phyloP scores from a whole-genome alignment of 495 filamentous ascomycete species.

The Umbilicaria muhlenbergii region DNA sequence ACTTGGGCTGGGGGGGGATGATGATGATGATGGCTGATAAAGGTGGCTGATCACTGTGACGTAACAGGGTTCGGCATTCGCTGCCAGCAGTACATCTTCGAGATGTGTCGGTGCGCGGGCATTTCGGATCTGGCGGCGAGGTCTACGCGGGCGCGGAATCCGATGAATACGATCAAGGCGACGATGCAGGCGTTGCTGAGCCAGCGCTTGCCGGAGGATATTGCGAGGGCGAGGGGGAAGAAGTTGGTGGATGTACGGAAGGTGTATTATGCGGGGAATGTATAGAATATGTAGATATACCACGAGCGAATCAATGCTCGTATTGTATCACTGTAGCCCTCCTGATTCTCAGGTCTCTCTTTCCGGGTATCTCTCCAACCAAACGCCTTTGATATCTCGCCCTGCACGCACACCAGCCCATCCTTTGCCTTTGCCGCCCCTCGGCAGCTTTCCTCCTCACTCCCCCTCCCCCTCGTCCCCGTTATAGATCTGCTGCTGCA shows the following conservation, averaged over 20 bases:
- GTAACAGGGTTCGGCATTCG: slow-evolving; percentile 74
- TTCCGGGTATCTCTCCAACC: background rate
- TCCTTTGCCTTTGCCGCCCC: background rate
- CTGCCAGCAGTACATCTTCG: slow-evolving; percentile 78
- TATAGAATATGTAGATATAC: slow-evolving; percentile 16
- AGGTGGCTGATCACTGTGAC: background rate
- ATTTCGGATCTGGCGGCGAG: slow-evolving; percentile 72
- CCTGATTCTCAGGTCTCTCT: background rate
- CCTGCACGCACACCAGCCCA: background rate
- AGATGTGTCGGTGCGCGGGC: slow-evolving; percentile 72
- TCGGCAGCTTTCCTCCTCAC: slow-evolving; percentile 3
- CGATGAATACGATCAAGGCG: slow-evolving; percentile 94
- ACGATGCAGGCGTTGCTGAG: slow-evolving; percentile 62
- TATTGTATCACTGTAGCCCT: background rate
- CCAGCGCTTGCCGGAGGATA: slow-evolving; percentile 74
- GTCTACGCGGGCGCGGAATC: slow-evolving; percentile 67
- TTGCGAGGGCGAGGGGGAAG: slow-evolving; percentile 73
- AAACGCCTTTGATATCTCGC: background rate
- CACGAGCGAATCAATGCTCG: too few species aligned
- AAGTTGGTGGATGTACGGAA: slow-evolving; percentile 93
- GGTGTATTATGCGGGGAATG: slow-evolving; percentile 85
- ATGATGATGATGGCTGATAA: too few species aligned
- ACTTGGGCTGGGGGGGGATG: too few species aligned
- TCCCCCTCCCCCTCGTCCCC: slow-evolving; percentile 17
- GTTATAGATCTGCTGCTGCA: slow-evolving; percentile 78